A percentile compares a stretch with the other conserved stretches of the same genome.
These are phyloP conservation scores for Gracilaria domingensis DNA, from an alignment of 23 red algal genomes.

Conservation along the genomic window DNA sequence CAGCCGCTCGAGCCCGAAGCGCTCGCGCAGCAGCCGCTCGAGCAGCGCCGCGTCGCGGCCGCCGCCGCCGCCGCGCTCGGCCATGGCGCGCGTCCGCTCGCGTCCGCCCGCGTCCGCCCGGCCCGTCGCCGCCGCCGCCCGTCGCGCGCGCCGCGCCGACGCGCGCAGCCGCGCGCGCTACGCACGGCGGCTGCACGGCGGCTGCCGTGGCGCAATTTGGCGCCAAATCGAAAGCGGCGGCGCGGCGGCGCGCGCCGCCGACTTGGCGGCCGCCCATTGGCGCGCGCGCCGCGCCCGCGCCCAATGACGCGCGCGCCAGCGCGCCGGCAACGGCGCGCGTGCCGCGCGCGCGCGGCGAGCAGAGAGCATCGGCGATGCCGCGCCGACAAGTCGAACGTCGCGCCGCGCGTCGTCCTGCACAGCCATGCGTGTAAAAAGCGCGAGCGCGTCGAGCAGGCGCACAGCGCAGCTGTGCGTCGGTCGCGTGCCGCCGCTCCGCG, in stretches of 20 bases:
- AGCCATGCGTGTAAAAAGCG: slow-evolving; percentile 31
- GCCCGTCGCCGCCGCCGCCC: not conserved
- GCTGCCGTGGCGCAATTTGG: not conserved
- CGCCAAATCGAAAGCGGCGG: slow-evolving; percentile 2
- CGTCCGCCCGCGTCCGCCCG: no score
- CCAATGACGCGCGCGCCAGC: not conserved
- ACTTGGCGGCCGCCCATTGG: not conserved
- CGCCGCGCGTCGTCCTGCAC: slow-evolving; percentile 35
- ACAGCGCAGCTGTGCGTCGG: slow-evolving; percentile 4
- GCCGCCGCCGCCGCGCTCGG: not conserved
- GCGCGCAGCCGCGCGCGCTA: no score
- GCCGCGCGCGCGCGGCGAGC: not conserved
- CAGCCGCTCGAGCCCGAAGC: slow-evolving; percentile 62
- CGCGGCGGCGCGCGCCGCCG: not conserved
- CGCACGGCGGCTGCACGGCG: no score
- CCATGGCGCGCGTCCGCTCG: no score
- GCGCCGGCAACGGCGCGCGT: not conserved
- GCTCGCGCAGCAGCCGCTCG: not conserved
- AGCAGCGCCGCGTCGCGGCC: not conserved
- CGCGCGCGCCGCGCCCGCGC: not conserved
- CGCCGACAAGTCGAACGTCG: slow-evolving; percentile 6
- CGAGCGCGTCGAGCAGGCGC: not conserved
- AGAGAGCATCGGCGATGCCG: slow-evolving; percentile 26
- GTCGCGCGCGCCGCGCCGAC: not conserved
- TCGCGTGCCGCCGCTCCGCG: not conserved